Base-by-base conservation (phyloP, 2,329 filamentous ascomycete genomes). In the Apiospora sp. region DNA sequence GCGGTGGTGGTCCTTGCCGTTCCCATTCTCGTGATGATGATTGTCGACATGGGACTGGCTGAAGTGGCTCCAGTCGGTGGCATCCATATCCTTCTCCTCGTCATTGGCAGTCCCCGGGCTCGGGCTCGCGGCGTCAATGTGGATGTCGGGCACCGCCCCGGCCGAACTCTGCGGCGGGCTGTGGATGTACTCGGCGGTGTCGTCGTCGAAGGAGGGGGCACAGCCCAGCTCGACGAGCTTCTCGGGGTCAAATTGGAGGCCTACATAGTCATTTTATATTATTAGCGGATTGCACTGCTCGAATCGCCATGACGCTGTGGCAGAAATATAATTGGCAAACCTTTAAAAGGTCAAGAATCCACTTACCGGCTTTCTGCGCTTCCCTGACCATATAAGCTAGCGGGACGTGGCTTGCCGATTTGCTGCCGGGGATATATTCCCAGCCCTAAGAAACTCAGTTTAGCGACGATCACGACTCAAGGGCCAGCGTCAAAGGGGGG, bases 311-410 rank as follows among this genome's bases (percentile, higher is more conserved):
- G 46, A n/a, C 6, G 7, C n/a, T 6, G 19, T 64, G 4, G 6
- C n/a, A 34, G 30, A 22, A 37, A 6, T 30, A 61, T 2, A 1
- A 12, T 10, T 22, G n/a, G 54, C 5, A 2, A 64, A 41, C 10
- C 37, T 41, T 6, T 19, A 24, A 5, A n/a, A 1, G 10, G 37
- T 41, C 10, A 12, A 24, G 41, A 58, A 7, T 48, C 2, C 0
- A 3, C 68, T 24, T 44, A 70, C 68, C 93, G 0, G 93, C 93
- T 67, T 84, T 86, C 73, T 87, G 84, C 1, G 90, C 89, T 80
- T 92, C 90, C 48, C 88, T 84, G 0, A 94, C 88, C 87, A 94
- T 94, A 88, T 92, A 94, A 0, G 91, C 88, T 1, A 94, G 84
- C 0, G 92, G 91, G 1, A 91, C 87, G 76, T 94, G 92, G 75